phyloP scores from a whole-genome alignment of 495 filamentous ascomycete genomes.

The Lindgomyces ingoldianus region DNA sequence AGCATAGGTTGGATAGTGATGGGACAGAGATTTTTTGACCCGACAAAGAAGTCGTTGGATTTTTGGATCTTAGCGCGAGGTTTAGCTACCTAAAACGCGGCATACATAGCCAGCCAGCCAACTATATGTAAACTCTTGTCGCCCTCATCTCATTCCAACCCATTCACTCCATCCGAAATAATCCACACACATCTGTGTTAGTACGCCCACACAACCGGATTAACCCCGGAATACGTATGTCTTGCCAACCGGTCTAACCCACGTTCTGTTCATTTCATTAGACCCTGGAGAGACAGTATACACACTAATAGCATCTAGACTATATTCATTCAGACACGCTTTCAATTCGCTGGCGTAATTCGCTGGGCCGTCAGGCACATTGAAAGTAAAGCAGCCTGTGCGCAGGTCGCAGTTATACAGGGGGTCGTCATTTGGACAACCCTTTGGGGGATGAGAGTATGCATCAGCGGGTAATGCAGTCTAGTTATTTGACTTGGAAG shows the following conservation, averaged over 20 bases:
- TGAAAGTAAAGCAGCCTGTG: slow-evolving; percentile 30
- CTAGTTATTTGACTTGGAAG: slow-evolving; percentile 30
- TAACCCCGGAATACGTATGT: slow-evolving; percentile 23
- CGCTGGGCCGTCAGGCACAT: slow-evolving; percentile 6
- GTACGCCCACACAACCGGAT: slow-evolving; percentile 24
- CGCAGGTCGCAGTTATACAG: slow-evolving; percentile 25
- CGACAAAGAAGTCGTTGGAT: too few relatives aligned
- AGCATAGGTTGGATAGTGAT: too few relatives aligned
- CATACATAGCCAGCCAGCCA: too few relatives aligned
- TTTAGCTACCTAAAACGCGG: too few relatives aligned
- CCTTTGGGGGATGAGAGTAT: neutral
- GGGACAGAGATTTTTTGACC: too few relatives aligned
- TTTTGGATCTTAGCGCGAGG: too few relatives aligned
- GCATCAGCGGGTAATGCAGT: slow-evolving; percentile 3
- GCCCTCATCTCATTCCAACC: neutral
- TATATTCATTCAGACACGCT: slow-evolving; percentile 28
- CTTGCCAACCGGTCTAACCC: slow-evolving; percentile 25
- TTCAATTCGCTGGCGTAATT: slow-evolving; percentile 12
- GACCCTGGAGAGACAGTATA: slow-evolving; percentile 26
- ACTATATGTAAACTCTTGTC: neutral
- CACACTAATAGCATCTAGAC: slow-evolving; percentile 17
- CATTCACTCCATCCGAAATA: neutral
- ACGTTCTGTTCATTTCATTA: slow-evolving; percentile 20
- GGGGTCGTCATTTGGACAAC: slow-evolving; percentile 5
- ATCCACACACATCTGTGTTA: too few relatives aligned